Conservation (phyloP, 306 rosid genomes). For the Quercus alba region DNA sequence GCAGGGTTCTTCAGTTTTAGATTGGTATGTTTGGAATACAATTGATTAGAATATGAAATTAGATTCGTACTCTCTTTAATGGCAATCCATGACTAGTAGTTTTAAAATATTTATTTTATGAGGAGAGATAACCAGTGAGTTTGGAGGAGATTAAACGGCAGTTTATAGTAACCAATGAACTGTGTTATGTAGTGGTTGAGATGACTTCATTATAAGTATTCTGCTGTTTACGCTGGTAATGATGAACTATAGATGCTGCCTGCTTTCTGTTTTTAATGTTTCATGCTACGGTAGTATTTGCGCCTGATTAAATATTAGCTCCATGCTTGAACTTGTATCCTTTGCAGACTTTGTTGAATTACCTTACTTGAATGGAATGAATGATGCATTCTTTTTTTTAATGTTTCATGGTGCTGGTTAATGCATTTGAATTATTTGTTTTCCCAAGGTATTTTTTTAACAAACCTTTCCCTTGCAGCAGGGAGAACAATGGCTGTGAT, state of each 20-base stretch:
- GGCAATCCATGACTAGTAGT: not conserved
- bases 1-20: not conserved
- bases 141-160: no score
- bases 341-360: not conserved
- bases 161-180: not conserved
- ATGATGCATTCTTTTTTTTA: not conserved
- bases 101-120: not conserved
- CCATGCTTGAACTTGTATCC: not conserved
- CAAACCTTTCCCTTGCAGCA: constrained; percentile 31
- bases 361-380: not conserved
- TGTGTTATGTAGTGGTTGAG: not conserved
- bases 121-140: no score
- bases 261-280: no score
- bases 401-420: constrained; percentile 19
- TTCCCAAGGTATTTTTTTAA: not conserved
- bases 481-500: constrained; percentile 95
- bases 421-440: not conserved
- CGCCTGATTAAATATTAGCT: not conserved
- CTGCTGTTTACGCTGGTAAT: not conserved
- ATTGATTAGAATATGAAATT: not conserved
- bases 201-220: not conserved
- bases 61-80: not conserved
- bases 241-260: not conserved
- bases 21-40: not conserved
- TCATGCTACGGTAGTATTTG: not conserved